Conservation (phyloP, 2,329 filamentous ascomycete species). For the Clonostachys solani region DNA sequence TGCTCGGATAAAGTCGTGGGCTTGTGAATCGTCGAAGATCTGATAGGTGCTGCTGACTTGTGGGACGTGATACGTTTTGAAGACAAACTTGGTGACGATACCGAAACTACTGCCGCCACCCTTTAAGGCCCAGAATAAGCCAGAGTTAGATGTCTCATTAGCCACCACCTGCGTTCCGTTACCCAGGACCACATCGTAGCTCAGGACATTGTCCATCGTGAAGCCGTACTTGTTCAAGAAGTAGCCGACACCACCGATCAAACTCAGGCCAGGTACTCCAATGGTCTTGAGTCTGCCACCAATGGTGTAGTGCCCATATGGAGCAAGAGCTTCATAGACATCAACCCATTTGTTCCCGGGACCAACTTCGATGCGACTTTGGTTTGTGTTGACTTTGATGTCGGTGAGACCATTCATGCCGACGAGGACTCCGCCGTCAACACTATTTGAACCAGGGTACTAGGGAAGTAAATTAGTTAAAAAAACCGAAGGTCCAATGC, state of each 20-base stretch:
- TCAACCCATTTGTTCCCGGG: slow-evolving; percentile 37
- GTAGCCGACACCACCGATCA: slow-evolving; percentile 15
- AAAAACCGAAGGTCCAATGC: neutral
- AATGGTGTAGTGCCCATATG: slow-evolving; percentile 28
- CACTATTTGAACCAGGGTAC: neutral
- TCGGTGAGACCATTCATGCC: slow-evolving; percentile 13
- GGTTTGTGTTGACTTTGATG: slow-evolving; percentile 17
- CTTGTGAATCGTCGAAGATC: slow-evolving; percentile 14
- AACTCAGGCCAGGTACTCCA: slow-evolving; percentile 20
- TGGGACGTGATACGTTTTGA: slow-evolving; percentile 18
- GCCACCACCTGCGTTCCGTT: slow-evolving; percentile 19
- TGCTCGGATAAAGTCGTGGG: slow-evolving; percentile 18
- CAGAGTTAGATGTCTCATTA: slow-evolving; percentile 17
- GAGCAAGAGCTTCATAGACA: slow-evolving; percentile 15
- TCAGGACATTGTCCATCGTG: slow-evolving; percentile 33
- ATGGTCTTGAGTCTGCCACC: slow-evolving; percentile 34
- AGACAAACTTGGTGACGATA: slow-evolving; percentile 33
- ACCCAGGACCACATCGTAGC: slow-evolving; percentile 37
- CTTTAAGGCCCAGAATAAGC: slow-evolving; percentile 43
- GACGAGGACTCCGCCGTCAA: slow-evolving; percentile 7
- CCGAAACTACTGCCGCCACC: slow-evolving; percentile 47
- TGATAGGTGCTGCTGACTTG: slow-evolving; percentile 24
- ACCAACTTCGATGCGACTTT: slow-evolving; percentile 18
- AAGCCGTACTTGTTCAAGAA: slow-evolving; percentile 9
- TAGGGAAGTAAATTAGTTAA: slow-evolving; percentile 1